A percentile compares a stretch with the other conserved stretches of the same genome.
These are phyloP conservation scores for Penicillium maclennaniae DNA, from an alignment of 495 filamentous ascomycete genomes.

Conservation along the genomic window DNA sequence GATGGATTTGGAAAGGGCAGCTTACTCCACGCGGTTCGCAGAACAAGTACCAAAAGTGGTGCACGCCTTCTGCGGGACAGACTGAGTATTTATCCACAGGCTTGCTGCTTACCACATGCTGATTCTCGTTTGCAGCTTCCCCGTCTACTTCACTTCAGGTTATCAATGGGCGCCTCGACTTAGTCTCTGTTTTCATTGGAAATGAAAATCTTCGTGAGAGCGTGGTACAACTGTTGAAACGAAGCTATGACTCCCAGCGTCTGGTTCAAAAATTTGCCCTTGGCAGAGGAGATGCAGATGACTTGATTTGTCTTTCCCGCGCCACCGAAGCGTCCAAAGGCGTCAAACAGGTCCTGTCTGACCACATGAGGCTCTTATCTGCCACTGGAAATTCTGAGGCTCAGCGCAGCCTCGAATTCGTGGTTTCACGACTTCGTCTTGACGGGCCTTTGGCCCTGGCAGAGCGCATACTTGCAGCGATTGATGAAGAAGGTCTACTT, in stretches of 20 bases:
- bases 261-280: slow-evolving; percentile 90
- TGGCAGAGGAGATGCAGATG: slow-evolving; percentile 90
- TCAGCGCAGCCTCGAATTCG: slow-evolving; percentile 39
- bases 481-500: slow-evolving; percentile 89
- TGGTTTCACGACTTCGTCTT: slow-evolving; percentile 63
- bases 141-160: slow-evolving; percentile 78
- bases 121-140: slow-evolving; percentile 46
- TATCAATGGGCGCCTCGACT: slow-evolving; percentile 77
- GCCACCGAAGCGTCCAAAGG: slow-evolving; percentile 76
- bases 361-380: slow-evolving; percentile 7
- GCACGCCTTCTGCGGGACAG: slow-evolving; percentile 76
- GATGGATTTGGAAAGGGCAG: slow-evolving; percentile 75
- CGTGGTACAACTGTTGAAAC: slow-evolving; percentile 62
- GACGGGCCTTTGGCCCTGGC: slow-evolving; percentile 67
- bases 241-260: slow-evolving; percentile 80
- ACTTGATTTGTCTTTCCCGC: slow-evolving; percentile 74
- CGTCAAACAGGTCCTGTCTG: slow-evolving; percentile 51
- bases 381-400: slow-evolving; percentile 15
- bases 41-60: slow-evolving; percentile 87
- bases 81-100: slow-evolving; percentile 52
- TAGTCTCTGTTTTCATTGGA: slow-evolving; percentile 70
- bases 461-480: slow-evolving; percentile 64
- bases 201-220: slow-evolving; percentile 61
- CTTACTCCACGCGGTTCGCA: slow-evolving; percentile 79
- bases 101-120: neutral